Conservation (phyloP, 129 eudicot species). For the Erigeron canadensis region DNA sequence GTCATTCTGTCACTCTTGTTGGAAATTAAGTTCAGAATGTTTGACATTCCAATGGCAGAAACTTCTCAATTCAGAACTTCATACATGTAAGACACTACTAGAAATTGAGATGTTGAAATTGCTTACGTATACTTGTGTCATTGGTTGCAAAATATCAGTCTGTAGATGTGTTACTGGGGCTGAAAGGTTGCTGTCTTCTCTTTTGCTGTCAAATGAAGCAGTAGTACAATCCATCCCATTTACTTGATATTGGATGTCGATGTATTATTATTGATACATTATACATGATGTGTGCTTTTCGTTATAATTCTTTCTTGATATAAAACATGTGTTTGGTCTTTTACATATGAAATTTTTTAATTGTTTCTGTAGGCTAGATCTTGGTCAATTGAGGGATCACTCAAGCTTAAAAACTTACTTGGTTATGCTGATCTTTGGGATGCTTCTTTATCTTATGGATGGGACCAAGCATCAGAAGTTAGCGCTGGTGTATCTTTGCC, state of each 20-base stretch:
- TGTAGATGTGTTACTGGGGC: not conserved
- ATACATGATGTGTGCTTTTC: no score
- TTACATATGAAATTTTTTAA: conserved; percentile 1
- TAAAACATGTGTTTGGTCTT: no score
- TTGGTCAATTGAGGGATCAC: conserved; percentile 74
- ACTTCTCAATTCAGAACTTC: not conserved
- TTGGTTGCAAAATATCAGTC: not conserved
- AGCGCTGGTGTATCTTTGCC: conserved; percentile 88
- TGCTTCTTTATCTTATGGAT: conserved; percentile 74
- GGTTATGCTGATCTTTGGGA: conserved; percentile 94
- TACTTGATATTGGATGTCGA: not conserved
- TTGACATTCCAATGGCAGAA: not conserved
- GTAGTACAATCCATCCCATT: no score
- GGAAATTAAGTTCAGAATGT: not conserved
- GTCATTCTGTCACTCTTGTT: not conserved
- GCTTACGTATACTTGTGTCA: not conserved
- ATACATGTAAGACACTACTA: not conserved
- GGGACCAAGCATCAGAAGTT: conserved; percentile 79
- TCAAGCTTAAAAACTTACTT: conserved; percentile 72
- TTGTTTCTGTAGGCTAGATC: conserved; percentile 71
- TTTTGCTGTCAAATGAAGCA: not conserved
- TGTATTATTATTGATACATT: not conserved
- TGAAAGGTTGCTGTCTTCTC: not conserved
- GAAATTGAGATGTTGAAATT: not conserved
- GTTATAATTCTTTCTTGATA: no score